Evolutionary conservation across 495 filamentous ascomycete species (phyloP).

Genomic region (Daldinia caldariorum): DNA sequence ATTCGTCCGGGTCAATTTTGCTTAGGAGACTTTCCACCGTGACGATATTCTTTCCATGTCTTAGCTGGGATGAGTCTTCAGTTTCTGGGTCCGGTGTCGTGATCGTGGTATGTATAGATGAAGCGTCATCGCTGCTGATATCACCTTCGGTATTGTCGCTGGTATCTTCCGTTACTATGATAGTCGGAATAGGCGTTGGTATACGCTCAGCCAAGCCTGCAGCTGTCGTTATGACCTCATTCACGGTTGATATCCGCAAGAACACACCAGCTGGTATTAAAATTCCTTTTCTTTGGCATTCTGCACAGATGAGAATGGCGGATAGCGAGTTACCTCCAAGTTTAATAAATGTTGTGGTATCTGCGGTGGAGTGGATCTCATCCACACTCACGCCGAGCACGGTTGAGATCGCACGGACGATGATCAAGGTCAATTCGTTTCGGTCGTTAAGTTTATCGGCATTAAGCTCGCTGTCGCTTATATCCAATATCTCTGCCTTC

Average conservation of each 20-base stretch:
- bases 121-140: background rate
- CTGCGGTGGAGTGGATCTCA: background rate
- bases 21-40: background rate
- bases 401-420: background rate
- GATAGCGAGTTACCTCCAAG: background rate
- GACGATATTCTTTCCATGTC: background rate
- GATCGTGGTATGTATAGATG: background rate
- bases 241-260: background rate
- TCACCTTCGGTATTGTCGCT: background rate
- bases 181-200: background rate
- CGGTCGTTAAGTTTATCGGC: background rate
- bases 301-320: background rate
- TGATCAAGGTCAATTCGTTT: background rate
- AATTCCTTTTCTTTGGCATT: background rate
- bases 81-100: background rate
- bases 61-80: background rate
- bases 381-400: background rate
- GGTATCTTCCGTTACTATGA: background rate
- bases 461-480: background rate
- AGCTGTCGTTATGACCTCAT: constrained; percentile 1
- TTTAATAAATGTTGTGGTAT: constrained; percentile 1
- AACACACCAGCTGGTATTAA: background rate
- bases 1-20: background rate
- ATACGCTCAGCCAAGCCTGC: background rate
- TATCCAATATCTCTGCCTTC: background rate